These are phyloP conservation scores for Pyronema domesticum DNA, from an alignment of 495 filamentous ascomycete genomes.

Conservation along the genomic window DNA sequence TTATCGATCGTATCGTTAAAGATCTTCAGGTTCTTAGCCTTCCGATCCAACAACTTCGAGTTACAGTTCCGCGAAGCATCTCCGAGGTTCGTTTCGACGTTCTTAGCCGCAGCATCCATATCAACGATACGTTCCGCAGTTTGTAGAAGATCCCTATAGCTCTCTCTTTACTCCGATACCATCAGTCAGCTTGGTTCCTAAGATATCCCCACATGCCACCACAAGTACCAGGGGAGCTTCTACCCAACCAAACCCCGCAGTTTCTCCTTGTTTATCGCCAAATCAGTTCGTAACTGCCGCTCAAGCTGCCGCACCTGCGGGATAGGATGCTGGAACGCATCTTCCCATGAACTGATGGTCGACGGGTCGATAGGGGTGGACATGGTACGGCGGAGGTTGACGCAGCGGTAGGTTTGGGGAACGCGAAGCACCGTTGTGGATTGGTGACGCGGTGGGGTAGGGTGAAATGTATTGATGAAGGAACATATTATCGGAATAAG, in stretches of 20 bases:
- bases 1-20: slow-evolving; percentile 35
- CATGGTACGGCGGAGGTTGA: not conserved
- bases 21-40: slow-evolving; percentile 41
- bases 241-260: slow-evolving; percentile 82
- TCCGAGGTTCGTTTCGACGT: slow-evolving; percentile 50
- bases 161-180: slow-evolving; percentile 34
- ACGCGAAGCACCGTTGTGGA: not conserved
- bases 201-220: not conserved
- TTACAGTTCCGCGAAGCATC: slow-evolving; percentile 66
- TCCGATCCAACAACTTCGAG: slow-evolving; percentile 47
- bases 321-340: slow-evolving; percentile 26
- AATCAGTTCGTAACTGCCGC: slow-evolving; percentile 33
- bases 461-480: too few species aligned
- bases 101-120: slow-evolving; percentile 64
- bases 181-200: not conserved
- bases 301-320: slow-evolving; percentile 47
- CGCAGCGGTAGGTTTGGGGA: not conserved
- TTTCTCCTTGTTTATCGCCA: slow-evolving; percentile 69
- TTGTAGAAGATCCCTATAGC: slow-evolving; percentile 80
- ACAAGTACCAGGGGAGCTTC: slow-evolving; percentile 8
- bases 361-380: slow-evolving; percentile 14
- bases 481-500: too few species aligned
- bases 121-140: slow-evolving; percentile 82
- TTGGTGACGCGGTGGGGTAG: not conserved
- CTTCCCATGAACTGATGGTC: slow-evolving; percentile 20